A percentile compares a stretch with the other conserved stretches of the same genome.
phyloP scores from a whole-genome alignment of 768 basidiomycete genomes.

The Boletus sp. region DNA sequence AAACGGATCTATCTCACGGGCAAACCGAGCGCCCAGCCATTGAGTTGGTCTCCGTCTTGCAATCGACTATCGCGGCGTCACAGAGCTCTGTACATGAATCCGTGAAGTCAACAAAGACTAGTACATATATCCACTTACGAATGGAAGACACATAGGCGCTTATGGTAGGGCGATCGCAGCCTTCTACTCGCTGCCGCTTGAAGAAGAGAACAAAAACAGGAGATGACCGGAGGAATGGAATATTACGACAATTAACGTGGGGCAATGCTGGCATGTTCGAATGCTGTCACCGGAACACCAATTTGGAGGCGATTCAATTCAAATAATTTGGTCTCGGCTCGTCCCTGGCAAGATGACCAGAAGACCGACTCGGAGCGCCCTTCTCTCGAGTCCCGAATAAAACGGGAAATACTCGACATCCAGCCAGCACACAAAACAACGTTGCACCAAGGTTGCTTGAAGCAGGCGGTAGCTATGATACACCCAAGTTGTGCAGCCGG shows the following conservation, averaged over 20 bases:
- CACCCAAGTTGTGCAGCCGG: too few species aligned
- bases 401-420: background rate
- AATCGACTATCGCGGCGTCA: too few species aligned
- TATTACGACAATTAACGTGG: slow-evolving; percentile 1
- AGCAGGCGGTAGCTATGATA: background rate
- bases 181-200: background rate
- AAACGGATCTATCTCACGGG: background rate
- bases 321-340: background rate
- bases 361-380: background rate
- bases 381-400: background rate
- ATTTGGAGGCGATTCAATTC: background rate
- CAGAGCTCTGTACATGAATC: too few species aligned
- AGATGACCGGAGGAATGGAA: slow-evolving; percentile 5
- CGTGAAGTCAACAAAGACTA: too few species aligned
- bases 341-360: background rate
- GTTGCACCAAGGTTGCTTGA: too few species aligned
- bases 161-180: too few species aligned
- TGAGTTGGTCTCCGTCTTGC: background rate
- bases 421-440: too few species aligned
- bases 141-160: background rate
- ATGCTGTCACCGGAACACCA: background rate
- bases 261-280: background rate
- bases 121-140: background rate
- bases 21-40: background rate
- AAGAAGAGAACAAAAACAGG: background rate